phyloP scores from a whole-genome alignment of 2,329 filamentous ascomycete genomes.

The Colletotrichum eremochloae region DNA sequence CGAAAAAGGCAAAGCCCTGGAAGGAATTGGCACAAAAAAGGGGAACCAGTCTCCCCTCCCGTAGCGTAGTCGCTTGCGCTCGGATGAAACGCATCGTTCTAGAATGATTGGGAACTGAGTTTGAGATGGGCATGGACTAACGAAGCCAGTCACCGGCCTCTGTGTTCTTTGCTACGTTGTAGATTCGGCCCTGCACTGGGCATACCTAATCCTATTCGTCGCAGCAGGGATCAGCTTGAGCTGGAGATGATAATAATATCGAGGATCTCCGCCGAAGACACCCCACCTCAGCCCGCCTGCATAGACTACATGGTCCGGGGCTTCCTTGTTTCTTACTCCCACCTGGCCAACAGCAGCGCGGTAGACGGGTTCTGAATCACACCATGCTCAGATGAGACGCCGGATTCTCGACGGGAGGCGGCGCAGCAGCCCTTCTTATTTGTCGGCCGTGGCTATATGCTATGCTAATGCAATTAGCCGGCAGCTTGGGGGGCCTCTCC shows the following conservation, averaged over 20 bases:
- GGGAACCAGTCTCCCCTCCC: neutral
- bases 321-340: neutral
- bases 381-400: conserved; percentile 23
- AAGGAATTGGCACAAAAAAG: neutral
- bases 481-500: too few relatives aligned
- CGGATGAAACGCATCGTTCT: conserved; percentile 38
- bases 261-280: neutral
- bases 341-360: conserved; percentile 5
- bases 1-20: neutral
- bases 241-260: neutral
- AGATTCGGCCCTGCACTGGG: neutral
- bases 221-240: neutral
- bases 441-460: neutral
- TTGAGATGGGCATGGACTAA: conserved; percentile 24
- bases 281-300: neutral
- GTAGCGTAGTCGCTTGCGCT: neutral
- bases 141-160: conserved; percentile 10
- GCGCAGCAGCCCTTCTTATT: neutral
- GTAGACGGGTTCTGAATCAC: conserved; percentile 16
- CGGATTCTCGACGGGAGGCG: neutral
- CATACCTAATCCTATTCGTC: conserved; percentile 15
- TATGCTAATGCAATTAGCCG: too few relatives aligned
- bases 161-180: neutral
- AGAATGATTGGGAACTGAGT: conserved; percentile 33
- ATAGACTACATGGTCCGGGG: conserved; percentile 5